Evolutionary conservation across 2,329 filamentous ascomycete genomes (phyloP).

Genomic region (Aschersonia sp.): DNA sequence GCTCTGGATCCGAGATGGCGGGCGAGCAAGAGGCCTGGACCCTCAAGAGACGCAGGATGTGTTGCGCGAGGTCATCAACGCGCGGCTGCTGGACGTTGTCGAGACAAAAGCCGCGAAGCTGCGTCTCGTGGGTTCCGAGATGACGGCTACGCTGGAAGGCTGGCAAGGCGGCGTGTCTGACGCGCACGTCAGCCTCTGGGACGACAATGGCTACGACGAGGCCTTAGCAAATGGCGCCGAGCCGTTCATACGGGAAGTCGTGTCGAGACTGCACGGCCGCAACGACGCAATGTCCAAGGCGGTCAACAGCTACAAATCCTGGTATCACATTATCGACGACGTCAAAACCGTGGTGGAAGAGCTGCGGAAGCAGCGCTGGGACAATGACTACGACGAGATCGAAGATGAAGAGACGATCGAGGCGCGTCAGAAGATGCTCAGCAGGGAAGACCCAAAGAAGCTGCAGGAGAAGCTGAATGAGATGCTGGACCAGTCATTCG

Average conservation of each 20-base stretch:
- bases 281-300: conserved; percentile 50
- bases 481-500: conserved; percentile 41
- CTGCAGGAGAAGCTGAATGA: conserved; percentile 45
- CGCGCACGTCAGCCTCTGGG: conserved; percentile 50
- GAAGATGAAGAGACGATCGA: conserved; percentile 61
- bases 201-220: conserved; percentile 43
- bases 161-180: conserved; percentile 43
- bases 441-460: conserved; percentile 53
- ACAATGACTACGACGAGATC: conserved; percentile 58
- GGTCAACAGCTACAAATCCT: conserved; percentile 51
- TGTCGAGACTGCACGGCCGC: conserved; percentile 57
- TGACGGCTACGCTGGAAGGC: conserved; percentile 43
- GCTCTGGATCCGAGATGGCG: conserved; percentile 59
- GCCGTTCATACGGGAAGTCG: conserved; percentile 53
- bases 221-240: conserved; percentile 52
- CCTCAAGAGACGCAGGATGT: conserved; percentile 52
- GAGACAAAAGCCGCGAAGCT: conserved; percentile 50
- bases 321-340: conserved; percentile 60
- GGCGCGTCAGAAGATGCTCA: conserved; percentile 50
- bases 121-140: conserved; percentile 47
- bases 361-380: conserved; percentile 57
- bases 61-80: conserved; percentile 54
- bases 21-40: conserved; percentile 50
- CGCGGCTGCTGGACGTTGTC: conserved; percentile 48
- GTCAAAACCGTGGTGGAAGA: conserved; percentile 48